Conservation (phyloP, 139 green algal species). For the Pleodorina starrii region DNA sequence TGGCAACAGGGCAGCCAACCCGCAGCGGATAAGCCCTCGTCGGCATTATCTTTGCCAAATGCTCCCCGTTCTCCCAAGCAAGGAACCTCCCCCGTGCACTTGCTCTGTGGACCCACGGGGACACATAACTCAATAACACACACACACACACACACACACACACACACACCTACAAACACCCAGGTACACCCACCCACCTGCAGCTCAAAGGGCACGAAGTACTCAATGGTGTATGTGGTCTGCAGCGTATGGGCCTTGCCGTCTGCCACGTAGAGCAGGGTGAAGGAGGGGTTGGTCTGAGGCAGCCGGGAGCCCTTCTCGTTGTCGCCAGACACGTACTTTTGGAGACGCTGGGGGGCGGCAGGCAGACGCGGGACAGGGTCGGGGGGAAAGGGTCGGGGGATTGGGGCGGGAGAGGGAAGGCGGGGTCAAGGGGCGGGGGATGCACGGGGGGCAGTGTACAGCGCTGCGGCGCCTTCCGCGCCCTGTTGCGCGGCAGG, state of each 20-base stretch:
- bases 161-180: no score
- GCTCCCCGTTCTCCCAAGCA: no score
- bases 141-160: no score
- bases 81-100: no score
- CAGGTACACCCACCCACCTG: no score
- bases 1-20: no score
- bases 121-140: no score
- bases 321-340: conserved; percentile 43
- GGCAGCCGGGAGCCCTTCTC: not conserved
- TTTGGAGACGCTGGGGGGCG: conserved; percentile 31
- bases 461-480: no score
- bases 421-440: not conserved
- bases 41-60: no score
- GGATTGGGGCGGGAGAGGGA: not conserved
- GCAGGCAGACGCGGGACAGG: not conserved
- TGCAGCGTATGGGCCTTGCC: conserved; percentile 21
- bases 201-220: conserved; percentile 51
- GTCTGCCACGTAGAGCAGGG: conserved; percentile 37
- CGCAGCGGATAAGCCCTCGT: no score
- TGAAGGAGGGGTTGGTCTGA: conserved; percentile 50
- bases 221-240: conserved; percentile 48
- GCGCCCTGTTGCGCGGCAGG: no score
- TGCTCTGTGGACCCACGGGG: no score
- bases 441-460: not conserved
- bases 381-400: not conserved